Conservation (phyloP, 2,329 filamentous ascomycete species). For the Penicillium vulpinum region DNA sequence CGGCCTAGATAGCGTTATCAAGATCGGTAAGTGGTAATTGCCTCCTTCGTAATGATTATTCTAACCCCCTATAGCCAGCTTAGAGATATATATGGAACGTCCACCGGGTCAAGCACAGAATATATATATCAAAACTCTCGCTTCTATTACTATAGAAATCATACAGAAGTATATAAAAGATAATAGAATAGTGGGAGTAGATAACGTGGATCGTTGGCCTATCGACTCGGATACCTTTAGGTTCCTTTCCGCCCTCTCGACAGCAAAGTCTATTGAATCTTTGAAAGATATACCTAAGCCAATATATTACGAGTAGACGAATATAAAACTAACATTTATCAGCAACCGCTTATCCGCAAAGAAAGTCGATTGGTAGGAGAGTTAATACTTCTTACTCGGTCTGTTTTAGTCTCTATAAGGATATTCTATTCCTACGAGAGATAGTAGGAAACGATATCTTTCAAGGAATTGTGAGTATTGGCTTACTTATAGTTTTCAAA, state of each 20-base stretch:
- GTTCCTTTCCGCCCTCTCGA: slow-evolving; percentile 35
- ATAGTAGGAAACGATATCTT: not conserved
- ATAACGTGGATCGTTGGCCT: slow-evolving; percentile 34
- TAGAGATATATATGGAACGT: slow-evolving; percentile 18
- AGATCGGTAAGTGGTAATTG: slow-evolving; percentile 25
- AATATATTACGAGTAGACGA: not conserved
- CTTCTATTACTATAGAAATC: slow-evolving; percentile 32
- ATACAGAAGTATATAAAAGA: slow-evolving; percentile 40
- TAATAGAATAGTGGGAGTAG: slow-evolving; percentile 32
- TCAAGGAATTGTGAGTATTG: too few species aligned
- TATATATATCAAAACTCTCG: slow-evolving; percentile 22
- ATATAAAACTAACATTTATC: not conserved
- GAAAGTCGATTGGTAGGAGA: not conserved
- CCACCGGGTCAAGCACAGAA: slow-evolving; percentile 12
- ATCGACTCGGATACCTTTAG: slow-evolving; percentile 27
- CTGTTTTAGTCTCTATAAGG: slow-evolving; percentile 8
- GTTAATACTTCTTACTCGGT: slow-evolving; percentile 9
- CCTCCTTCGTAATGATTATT: not conserved
- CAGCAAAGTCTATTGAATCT: slow-evolving; percentile 25
- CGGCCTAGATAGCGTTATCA: slow-evolving; percentile 24
- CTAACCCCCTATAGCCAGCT: slow-evolving; percentile 16
- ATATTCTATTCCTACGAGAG: slow-evolving; percentile 14
- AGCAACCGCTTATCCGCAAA: slow-evolving; percentile 7
- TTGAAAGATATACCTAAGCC: slow-evolving; percentile 13
- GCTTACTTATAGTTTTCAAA: too few species aligned